Evolutionary conservation across 192 early-diverging fungal genomes (phyloP).

Genomic region (Linnemannia schmuckeri): DNA sequence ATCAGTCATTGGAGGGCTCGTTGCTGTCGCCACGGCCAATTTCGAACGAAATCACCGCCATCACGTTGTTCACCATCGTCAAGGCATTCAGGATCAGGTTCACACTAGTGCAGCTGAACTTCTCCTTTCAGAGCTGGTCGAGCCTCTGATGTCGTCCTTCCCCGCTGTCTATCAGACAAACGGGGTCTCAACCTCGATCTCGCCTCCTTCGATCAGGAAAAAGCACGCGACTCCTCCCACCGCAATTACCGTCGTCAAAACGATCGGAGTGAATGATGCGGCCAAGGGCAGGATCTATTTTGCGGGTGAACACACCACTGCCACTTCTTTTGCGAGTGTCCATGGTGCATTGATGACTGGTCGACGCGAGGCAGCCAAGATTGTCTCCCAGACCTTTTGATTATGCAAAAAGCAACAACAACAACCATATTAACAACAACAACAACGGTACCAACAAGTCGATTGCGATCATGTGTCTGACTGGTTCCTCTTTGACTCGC

Average conservation of each 20-base stretch:
- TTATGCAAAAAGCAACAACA: no score
- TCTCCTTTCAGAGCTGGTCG: background rate
- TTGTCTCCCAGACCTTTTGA: slow-evolving; percentile 32
- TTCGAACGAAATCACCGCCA: background rate
- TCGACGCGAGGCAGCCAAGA: slow-evolving; percentile 52
- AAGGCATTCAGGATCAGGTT: background rate
- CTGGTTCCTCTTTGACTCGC: background rate
- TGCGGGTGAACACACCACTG: slow-evolving; percentile 63
- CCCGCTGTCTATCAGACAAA: background rate
- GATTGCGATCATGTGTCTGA: background rate
- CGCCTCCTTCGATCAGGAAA: background rate
- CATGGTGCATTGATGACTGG: slow-evolving; percentile 64
- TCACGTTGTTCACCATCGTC: background rate
- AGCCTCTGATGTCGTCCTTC: background rate
- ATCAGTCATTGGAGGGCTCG: background rate
- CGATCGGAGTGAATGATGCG: slow-evolving; percentile 29
- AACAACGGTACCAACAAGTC: background rate
- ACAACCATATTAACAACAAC: background rate
- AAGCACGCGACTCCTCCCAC: background rate
- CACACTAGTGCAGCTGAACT: background rate
- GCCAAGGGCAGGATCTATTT: slow-evolving; percentile 47
- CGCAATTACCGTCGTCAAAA: slow-evolving; percentile 13
- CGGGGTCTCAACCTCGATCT: background rate
- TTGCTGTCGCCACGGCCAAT: background rate
- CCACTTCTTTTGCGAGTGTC: slow-evolving; percentile 58